A percentile compares a stretch with the other conserved stretches of the same genome.
Evolutionary conservation across 192 early-diverging fungal genomes (phyloP).

Genomic region (Entomortierella beljakovae): DNA sequence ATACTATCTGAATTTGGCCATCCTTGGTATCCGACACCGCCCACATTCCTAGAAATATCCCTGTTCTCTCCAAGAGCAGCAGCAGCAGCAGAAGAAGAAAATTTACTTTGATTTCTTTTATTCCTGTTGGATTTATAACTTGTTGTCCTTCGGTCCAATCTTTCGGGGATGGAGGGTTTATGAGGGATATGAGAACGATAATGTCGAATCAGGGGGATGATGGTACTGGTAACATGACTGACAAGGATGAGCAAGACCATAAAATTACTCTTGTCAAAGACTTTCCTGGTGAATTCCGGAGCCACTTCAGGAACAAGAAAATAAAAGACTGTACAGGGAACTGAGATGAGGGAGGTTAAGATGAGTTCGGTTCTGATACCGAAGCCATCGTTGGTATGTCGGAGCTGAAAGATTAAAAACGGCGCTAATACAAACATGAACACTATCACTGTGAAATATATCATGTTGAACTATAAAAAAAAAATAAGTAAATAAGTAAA

Average conservation of each 20-base stretch:
- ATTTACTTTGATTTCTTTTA: too few relatives aligned
- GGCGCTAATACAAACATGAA: slow-evolving; percentile 64
- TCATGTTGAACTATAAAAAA: slow-evolving; percentile 18
- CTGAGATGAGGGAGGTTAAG: slow-evolving; percentile 57
- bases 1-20: background rate
- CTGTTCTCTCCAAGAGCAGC: background rate
- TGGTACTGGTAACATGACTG: slow-evolving; percentile 22
- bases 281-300: background rate
- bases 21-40: background rate
- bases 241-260: slow-evolving; percentile 26
- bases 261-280: slow-evolving; percentile 23
- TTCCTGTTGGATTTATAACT: too few relatives aligned
- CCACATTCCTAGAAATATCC: background rate
- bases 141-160: too few relatives aligned
- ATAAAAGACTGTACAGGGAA: slow-evolving; percentile 51
- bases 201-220: slow-evolving; percentile 29
- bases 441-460: slow-evolving; percentile 14
- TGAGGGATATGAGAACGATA: background rate
- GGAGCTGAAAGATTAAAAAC: slow-evolving; percentile 59
- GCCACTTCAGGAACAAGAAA: slow-evolving; percentile 54
- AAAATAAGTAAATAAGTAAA: background rate
- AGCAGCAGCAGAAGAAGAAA: too few relatives aligned
- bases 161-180: too few relatives aligned
- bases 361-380: slow-evolving; percentile 69
- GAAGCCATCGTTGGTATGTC: slow-evolving; percentile 61